These are phyloP conservation scores for Neurospora sp. DNA, from an alignment of 495 filamentous ascomycete species.

Conservation along the genomic window DNA sequence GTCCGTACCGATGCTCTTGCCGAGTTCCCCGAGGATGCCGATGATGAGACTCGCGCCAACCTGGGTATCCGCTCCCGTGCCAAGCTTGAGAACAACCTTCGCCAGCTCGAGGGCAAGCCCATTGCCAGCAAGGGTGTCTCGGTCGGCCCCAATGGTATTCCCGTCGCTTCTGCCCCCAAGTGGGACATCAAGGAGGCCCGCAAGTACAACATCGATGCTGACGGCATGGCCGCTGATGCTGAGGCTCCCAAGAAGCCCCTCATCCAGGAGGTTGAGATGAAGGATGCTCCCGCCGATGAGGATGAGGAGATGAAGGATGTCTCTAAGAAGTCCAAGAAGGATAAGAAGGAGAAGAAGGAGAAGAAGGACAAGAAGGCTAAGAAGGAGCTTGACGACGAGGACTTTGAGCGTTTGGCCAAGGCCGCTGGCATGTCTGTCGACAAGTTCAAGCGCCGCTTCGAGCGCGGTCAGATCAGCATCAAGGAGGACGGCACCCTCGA, in stretches of 20 bases:
- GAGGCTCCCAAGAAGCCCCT: slow-evolving; percentile 47
- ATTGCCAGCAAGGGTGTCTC: slow-evolving; percentile 62
- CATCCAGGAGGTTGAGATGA: slow-evolving; percentile 46
- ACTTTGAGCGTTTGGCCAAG: slow-evolving; percentile 45
- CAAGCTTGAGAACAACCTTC: slow-evolving; percentile 77
- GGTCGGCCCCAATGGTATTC: slow-evolving; percentile 62
- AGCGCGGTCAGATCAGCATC: slow-evolving; percentile 54
- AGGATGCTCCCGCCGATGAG: slow-evolving; percentile 33
- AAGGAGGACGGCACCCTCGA: slow-evolving; percentile 46
- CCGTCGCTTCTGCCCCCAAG: slow-evolving; percentile 51
- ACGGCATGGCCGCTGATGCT: slow-evolving; percentile 69
- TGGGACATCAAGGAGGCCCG: slow-evolving; percentile 90
- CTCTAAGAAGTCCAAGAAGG: slow-evolving; percentile 28
- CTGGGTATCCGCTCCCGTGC: slow-evolving; percentile 64
- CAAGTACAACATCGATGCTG: slow-evolving; percentile 92
- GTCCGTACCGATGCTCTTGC: slow-evolving; percentile 85
- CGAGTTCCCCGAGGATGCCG: slow-evolving; percentile 60
- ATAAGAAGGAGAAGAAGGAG: slow-evolving; percentile 31
- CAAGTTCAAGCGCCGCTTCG: slow-evolving; percentile 55
- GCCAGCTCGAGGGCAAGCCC: slow-evolving; percentile 86
- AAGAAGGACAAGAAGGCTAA: slow-evolving; percentile 16
- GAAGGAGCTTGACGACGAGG: slow-evolving; percentile 38
- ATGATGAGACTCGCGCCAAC: slow-evolving; percentile 76
- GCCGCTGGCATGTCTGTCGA: slow-evolving; percentile 53
- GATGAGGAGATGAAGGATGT: slow-evolving; percentile 21